phyloP scores from a whole-genome alignment of 306 rosid genomes.

The Quercus parvula region DNA sequence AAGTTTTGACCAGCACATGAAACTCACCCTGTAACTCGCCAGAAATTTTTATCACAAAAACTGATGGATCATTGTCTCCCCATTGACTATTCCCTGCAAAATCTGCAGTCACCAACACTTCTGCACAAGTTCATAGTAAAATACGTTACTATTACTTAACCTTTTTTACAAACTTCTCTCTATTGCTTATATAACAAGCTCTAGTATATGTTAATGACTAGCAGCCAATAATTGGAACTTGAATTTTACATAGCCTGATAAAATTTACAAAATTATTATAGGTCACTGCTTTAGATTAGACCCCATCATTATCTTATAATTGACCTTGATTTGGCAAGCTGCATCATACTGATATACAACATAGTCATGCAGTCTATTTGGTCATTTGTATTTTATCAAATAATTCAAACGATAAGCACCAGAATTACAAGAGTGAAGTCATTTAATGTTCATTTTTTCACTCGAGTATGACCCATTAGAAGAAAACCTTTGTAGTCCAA shows the following conservation, averaged over 20 bases:
- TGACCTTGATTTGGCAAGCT: too few species aligned
- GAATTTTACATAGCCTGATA: not conserved
- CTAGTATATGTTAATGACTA: too few species aligned
- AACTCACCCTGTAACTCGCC: conserved; percentile 50
- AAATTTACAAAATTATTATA: too few species aligned
- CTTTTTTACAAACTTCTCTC: not conserved
- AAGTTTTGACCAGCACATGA: conserved; percentile 27
- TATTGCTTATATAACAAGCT: not conserved
- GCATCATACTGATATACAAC: not conserved
- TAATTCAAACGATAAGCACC: too few species aligned
- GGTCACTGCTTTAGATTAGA: too few species aligned
- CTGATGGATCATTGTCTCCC: conserved; percentile 60
- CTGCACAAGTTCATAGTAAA: conserved; percentile 18
- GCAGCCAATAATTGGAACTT: not conserved
- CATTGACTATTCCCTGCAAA: conserved; percentile 36
- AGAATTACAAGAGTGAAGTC: too few species aligned
- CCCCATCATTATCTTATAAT: too few species aligned
- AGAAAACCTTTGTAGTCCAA: not conserved
- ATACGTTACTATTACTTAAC: not conserved
- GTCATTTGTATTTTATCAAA: too few species aligned
- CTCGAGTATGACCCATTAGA: too few species aligned
- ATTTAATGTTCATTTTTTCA: too few species aligned
- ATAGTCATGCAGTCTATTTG: conserved; percentile 4
- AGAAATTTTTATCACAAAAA: conserved; percentile 36
- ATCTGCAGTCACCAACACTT: conserved; percentile 55